Base-by-base conservation (phyloP, 345 rosid species). In the Balakata baccata region DNA sequence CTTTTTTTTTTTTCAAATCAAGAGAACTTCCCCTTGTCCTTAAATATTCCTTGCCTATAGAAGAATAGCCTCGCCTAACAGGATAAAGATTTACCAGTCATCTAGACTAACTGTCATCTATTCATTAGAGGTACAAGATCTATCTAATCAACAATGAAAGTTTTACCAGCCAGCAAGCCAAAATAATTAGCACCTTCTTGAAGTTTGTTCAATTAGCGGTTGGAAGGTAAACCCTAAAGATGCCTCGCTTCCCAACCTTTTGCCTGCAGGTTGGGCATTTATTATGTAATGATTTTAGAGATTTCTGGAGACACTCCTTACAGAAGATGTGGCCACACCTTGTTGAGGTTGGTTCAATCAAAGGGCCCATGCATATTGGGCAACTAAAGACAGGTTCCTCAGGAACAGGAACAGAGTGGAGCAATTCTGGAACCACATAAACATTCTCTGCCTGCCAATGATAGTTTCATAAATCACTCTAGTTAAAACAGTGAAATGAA, bases 241-340 rank as follows among this genome's bases (percentile, higher is more conserved):
- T 66, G 66, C 59, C 37, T 43, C 77, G 23, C 71, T 59, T 74
- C n/a, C 72, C 72, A 13, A 74, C 56, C 57, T 67, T 74, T 61
- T 74, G 71, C 72, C 77, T 74, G 59, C 77, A 74, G 57, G 77
- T 74, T 11, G 77, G 77, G 59, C 77, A 74, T 66, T 74, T 66
- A 47, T 57, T 74, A 11, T 56, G 63, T 18, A 59, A 66, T 29
- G 71, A 66, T 54, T 67, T 68, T 59, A 74, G 58, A 0, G 77
- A 66, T 66, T 14, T 57, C 13, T 25, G 25, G 17, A 74, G 64
- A 63, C 77, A 74, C 37, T 74, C 77, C 51, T 67, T 74, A 23
- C 77, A 74, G 77, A 74, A 74, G 57, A 74, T 74, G 64, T 74
- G 77, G 18, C 77, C 77, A 18, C 77, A 74, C 62, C 47, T 74